phyloP scores from a whole-genome alignment of 1,139 yeast genomes.

The Scheffersomyces cryptocercus region DNA sequence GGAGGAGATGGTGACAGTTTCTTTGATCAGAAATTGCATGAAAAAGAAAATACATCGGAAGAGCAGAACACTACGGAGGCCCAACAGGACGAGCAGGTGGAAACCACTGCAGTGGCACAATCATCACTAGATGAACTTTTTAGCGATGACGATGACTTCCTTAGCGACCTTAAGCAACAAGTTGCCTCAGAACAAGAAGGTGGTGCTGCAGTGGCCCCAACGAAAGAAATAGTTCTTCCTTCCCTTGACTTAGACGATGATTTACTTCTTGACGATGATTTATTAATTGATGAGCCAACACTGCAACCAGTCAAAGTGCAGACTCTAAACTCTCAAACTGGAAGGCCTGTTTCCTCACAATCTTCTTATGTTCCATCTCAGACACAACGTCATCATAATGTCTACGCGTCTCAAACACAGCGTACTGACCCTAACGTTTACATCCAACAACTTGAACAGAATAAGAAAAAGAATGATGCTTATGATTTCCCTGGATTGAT shows the following conservation, averaged over 20 bases:
- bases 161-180: constrained; percentile 8
- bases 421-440: constrained; percentile 16
- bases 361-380: background rate
- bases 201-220: background rate
- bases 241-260: constrained; percentile 51
- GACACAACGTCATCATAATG: background rate
- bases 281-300: constrained; percentile 13
- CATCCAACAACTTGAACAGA: constrained; percentile 35
- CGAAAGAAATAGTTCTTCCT: constrained; percentile 1
- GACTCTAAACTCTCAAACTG: too few relatives aligned
- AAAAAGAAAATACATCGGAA: too few relatives aligned
- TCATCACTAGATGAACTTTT: constrained; percentile 14
- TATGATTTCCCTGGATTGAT: constrained; percentile 77
- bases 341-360: too few relatives aligned
- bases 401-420: constrained; percentile 3
- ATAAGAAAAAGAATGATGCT: constrained; percentile 66
- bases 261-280: constrained; percentile 41
- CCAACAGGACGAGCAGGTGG: background rate
- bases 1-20: too few relatives aligned
- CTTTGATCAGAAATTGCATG: too few relatives aligned
- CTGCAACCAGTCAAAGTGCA: background rate
- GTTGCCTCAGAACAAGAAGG: background rate
- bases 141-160: constrained; percentile 18
- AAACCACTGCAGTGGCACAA: background rate
- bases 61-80: background rate